Evolutionary conservation across 2,329 filamentous ascomycete species (phyloP), one percentile per base, ranked within the genome.

Genomic region (Claviceps sp.): DNA sequence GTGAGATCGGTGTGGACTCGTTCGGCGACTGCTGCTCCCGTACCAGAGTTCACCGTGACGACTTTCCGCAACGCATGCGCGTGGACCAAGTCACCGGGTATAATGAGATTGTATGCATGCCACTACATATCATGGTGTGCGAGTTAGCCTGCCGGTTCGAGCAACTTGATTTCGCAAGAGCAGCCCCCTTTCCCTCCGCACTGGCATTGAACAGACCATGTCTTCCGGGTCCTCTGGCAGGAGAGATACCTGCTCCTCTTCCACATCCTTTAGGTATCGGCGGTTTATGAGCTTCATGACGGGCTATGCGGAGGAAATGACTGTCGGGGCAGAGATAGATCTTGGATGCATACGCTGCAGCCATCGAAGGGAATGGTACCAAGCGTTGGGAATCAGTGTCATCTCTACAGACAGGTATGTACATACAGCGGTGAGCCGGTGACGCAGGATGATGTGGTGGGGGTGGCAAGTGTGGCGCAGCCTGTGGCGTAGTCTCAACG

Each of bases 21-120:
- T 56, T 77, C 71, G 20, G 75, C 71, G 16, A 62, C 58, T 4
- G 70, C 71, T 48, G 73, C 72, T 46, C 75, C 75, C 14, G 70
- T 71, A 52, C 75, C 76, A 3, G 68, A 68, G 55, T 73, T 68
- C n/a, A 69, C 66, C 51, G 72, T 68, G 39, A 70, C 68, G 51
- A 80, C 75, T 57, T 80, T 80, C 57, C 78, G 76, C 50, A 77
- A 65, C 37, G 78, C 74, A 53, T 78, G 75, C 16, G 75, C 78
- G 54, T 72, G 71, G 57, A 82, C 67, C 46, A 75, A 60, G 58
- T 82, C 78, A 55, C 72, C 70, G 52, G 71, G 63, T 9, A 71
- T 66, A 58, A 82, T 79, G 54, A 82, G 70, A 65, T 81, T 81
- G 63, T 81, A 79, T 58, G 76, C 76, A 55, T 81, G 77, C 78